phyloP scores from a whole-genome alignment of 495 filamentous ascomycete species.

The Aspergillus campestris region DNA sequence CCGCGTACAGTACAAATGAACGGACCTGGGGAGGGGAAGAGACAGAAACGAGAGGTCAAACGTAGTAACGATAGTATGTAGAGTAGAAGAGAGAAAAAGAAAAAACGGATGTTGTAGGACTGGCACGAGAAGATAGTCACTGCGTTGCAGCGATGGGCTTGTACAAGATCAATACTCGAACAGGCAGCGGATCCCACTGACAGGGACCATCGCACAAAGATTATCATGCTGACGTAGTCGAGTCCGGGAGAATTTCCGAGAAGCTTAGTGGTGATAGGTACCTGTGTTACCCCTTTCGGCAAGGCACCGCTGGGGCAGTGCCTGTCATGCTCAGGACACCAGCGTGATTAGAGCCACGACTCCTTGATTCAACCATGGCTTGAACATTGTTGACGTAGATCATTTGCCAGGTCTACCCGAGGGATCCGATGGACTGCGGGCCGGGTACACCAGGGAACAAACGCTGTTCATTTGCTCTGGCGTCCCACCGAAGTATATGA shows the following conservation, averaged over 20 bases:
- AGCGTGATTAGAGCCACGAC: not conserved
- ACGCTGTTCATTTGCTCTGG: not conserved
- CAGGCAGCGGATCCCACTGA: not conserved
- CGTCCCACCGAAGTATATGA: not conserved
- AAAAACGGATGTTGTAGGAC: not conserved
- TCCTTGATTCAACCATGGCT: conserved; percentile 5
- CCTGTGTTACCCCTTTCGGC: not conserved
- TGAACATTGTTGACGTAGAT: conserved; percentile 17
- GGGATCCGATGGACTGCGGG: conserved; percentile 1
- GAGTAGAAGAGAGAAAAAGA: not conserved
- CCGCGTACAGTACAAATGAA: not conserved
- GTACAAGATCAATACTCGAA: not conserved
- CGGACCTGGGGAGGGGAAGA: not conserved
- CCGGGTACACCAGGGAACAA: no score
- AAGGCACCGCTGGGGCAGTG: not conserved
- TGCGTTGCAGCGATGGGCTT: no score
- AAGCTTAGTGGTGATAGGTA: not conserved
- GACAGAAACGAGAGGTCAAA: not conserved
- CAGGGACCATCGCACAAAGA: not conserved
- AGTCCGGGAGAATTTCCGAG: conserved; percentile 13
- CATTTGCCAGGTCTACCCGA: not conserved
- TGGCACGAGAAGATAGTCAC: not conserved
- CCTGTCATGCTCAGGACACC: not conserved
- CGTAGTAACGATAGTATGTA: not conserved
- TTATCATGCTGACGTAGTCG: conserved; percentile 34